Percentiles rank a stretch among this genome's conserved stretches.
Evolutionary conservation across 805 yeast species (phyloP).

Genomic region (Saturnispora besseyi): DNA sequence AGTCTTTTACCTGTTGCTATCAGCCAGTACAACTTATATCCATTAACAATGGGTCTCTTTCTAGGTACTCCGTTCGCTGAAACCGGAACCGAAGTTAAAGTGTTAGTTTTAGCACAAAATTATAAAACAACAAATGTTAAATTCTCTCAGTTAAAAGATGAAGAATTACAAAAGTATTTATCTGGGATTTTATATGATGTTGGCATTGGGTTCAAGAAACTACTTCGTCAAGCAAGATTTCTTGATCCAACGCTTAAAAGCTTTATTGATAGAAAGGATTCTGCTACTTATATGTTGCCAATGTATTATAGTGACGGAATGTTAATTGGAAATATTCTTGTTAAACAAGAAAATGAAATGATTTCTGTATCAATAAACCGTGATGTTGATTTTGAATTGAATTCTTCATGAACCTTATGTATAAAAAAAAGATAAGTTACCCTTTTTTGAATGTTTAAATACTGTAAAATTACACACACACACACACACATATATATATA

Average conservation of each 20-base stretch:
- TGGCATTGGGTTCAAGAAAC: slow-evolving; percentile 7
- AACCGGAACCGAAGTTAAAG: neutral
- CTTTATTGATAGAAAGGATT: slow-evolving; percentile 7
- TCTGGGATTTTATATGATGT: neutral
- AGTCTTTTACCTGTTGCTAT: slow-evolving; percentile 1
- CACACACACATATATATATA: neutral
- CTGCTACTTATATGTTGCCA: slow-evolving; percentile 6
- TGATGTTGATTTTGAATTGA: slow-evolving; percentile 3
- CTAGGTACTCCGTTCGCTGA: neutral
- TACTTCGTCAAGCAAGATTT: slow-evolving; percentile 1
- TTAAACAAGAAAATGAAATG: slow-evolving; percentile 11
- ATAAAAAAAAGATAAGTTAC: neutral
- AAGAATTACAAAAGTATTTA: neutral
- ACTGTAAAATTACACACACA: neutral
- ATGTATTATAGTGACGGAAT: slow-evolving; percentile 12
- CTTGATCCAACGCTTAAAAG: neutral
- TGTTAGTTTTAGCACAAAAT: slow-evolving; percentile 5
- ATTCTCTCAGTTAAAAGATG: neutral
- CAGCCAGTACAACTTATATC: neutral
- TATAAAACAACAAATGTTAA: neutral
- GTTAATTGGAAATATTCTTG: slow-evolving; percentile 10
- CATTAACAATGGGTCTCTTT: slow-evolving; percentile 9
- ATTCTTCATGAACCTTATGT: neutral
- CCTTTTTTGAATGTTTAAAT: too few relatives aligned
- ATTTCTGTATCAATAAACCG: neutral